A percentile compares a stretch with the other conserved stretches of the same genome.
Evolutionary conservation across 108 stramenopile species (phyloP).

Genomic region (Nitzschia sp.): DNA sequence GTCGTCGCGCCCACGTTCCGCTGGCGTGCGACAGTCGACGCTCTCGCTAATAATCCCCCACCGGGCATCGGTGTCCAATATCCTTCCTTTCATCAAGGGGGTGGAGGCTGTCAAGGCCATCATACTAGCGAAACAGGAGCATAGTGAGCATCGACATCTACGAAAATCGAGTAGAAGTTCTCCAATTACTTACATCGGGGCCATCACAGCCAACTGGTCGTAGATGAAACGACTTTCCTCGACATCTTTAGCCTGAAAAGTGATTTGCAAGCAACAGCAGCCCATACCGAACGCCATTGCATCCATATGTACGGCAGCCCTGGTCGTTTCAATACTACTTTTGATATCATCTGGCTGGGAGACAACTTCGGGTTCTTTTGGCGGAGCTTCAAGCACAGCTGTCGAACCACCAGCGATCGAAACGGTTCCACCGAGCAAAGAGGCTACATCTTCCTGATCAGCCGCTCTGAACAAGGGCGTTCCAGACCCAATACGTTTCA

Average conservation of each 20-base stretch:
- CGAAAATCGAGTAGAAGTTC: not conserved
- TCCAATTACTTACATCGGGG: slow-evolving; percentile 74
- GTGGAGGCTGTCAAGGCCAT: slow-evolving; percentile 98
- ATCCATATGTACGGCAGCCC: slow-evolving; percentile 95
- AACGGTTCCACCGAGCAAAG: slow-evolving; percentile 43
- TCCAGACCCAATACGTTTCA: slow-evolving; percentile 66
- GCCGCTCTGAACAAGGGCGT: slow-evolving; percentile 67
- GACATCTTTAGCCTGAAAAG: slow-evolving; percentile 96
- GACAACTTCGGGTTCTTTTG: not conserved
- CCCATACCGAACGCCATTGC: slow-evolving; percentile 99
- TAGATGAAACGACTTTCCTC: slow-evolving; percentile 96
- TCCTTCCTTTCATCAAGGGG: slow-evolving; percentile 89
- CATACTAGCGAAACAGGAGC: slow-evolving; percentile 49
- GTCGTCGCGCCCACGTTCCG: slow-evolving; percentile 84
- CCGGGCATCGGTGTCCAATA: slow-evolving; percentile 95
- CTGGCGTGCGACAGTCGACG: slow-evolving; percentile 93
- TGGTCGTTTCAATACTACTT: slow-evolving; percentile 39
- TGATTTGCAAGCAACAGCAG: slow-evolving; percentile 98
- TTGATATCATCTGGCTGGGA: not conserved
- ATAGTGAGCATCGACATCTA: not conserved
- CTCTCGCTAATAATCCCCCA: slow-evolving; percentile 96
- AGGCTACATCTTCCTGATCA: slow-evolving; percentile 25
- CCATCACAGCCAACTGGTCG: slow-evolving; percentile 97
- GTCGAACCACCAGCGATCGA: slow-evolving; percentile 12
- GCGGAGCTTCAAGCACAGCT: slow-evolving; percentile 27